Base-by-base conservation (phyloP, 352 stramenopile species). In the Phytopythium cucurbitacearum region DNA sequence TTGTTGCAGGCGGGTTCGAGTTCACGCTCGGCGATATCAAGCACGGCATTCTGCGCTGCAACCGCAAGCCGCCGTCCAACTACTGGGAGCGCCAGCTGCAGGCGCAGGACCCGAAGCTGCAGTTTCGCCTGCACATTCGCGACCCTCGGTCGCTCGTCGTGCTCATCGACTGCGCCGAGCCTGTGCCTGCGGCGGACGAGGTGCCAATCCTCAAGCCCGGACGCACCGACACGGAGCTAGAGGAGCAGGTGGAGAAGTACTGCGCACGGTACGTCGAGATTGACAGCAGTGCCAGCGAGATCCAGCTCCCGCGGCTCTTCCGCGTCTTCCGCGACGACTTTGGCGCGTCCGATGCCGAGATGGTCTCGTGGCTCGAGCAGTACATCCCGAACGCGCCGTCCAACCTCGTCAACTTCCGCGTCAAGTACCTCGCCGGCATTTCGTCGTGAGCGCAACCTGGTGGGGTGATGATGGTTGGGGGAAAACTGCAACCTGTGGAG, bases 251-350 rank as follows among this genome's bases (percentile, higher is more conserved):
- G 9, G 79, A 89, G 54, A 84, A 85, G 53, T 93, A 84, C 35
- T 95, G 83, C 40, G 62, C 75, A 32, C 67, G 71, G 15, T 64
- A 86, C 40, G 69, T 92, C n/a, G 62, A 78, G 36, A 69, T 92
- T 39, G 64, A 92, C 57, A 61, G 81, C 33, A 63, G 61, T 45
- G 40, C 63, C 6, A 69, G 75, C 38, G 75, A 90, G 53, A 66
- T 95, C 41, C 63, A 78, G 50, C 56, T 95, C 36, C 85, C 85
- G 9, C 76, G 82, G 42, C 57, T 95, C 36, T 84, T 95, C 51
- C 76, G 85, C 54, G 77, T 91, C 39, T 95, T 92, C 62, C 75
- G 81, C 16, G 85, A 95, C 65, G 85, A 95, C 61, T 95, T 95
- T 53, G 85, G 85, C 15, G 65, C 85, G 41, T 91, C 82, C 2